These are phyloP conservation scores for Iberis pinnata DNA, from an alignment of 345 rosid species.

Conservation along the genomic window DNA sequence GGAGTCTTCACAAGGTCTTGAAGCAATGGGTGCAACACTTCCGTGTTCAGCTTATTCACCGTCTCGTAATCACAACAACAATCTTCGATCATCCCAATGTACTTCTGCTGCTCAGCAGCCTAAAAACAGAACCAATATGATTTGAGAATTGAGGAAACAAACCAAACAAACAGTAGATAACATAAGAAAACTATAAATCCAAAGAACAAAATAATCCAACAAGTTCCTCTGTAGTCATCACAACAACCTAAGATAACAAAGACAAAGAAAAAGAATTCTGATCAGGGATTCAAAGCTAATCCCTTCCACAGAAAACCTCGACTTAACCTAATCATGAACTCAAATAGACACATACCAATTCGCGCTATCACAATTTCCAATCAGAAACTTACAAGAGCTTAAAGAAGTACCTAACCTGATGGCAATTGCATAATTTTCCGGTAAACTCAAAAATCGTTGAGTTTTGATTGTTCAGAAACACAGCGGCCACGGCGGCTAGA, in stretches of 20 bases:
- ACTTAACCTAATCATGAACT: background rate
- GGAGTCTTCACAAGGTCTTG: slow-evolving; percentile 76
- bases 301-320: background rate
- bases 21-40: slow-evolving; percentile 68
- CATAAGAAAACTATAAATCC: too few species aligned
- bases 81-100: slow-evolving; percentile 73
- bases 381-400: background rate
- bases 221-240: background rate
- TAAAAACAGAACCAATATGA: slow-evolving; percentile 5
- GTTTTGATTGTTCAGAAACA: slow-evolving; percentile 16
- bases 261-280: too few species aligned
- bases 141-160: background rate
- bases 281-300: slow-evolving; percentile 11
- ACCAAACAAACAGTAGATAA: too few species aligned
- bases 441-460: slow-evolving; percentile 27
- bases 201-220: background rate
- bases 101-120: slow-evolving; percentile 35
- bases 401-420: slow-evolving; percentile 39
- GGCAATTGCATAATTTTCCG: slow-evolving; percentile 44
- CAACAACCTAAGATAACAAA: background rate
- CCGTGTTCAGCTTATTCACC: slow-evolving; percentile 54
- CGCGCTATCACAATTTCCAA: background rate
- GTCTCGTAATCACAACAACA: slow-evolving; percentile 94
- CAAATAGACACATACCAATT: background rate
- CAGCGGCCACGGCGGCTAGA: slow-evolving; percentile 39